These are phyloP conservation scores for Hypoxylon lienhwacheense DNA, from an alignment of 495 filamentous ascomycete genomes.

Conservation along the genomic window DNA sequence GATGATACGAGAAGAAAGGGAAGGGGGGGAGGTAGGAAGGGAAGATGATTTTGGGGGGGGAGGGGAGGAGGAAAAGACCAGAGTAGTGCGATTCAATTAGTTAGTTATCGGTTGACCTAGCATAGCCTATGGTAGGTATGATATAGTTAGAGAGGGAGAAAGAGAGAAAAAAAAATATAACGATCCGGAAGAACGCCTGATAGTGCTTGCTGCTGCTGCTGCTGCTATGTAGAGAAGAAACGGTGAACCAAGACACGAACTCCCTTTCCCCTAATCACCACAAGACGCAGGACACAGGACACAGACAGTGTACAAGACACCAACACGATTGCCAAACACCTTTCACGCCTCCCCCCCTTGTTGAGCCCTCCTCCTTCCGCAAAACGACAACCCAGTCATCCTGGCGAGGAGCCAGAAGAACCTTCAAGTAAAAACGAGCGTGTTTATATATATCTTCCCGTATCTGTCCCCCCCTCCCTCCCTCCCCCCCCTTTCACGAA, in stretches of 20 bases:
- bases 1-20: no score
- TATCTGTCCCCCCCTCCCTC: no score
- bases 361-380: neutral
- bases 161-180: neutral
- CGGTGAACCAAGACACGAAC: slow-evolving; percentile 13
- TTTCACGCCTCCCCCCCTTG: slow-evolving; percentile 13
- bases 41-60: neutral
- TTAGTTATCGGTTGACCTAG: slow-evolving; percentile 7
- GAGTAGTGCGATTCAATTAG: slow-evolving; percentile 21
- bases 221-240: slow-evolving; percentile 16
- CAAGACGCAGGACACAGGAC: no score
- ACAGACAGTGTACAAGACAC: no score
- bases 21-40: no score
- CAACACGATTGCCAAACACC: slow-evolving; percentile 26
- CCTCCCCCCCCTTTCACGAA: no score
- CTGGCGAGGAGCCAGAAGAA: no score
- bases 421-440: no score
- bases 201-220: slow-evolving; percentile 21
- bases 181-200: slow-evolving; percentile 20
- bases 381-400: neutral
- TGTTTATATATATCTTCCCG: no score
- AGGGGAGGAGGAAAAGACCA: neutral
- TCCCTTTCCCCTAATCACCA: slow-evolving; percentile 21
- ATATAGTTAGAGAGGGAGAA: no score
- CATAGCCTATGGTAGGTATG: no score